A percentile compares a stretch with the other conserved stretches of the same genome.
These are phyloP conservation scores for Gentiana dahurica DNA, from an alignment of 257 asterid species.

Conservation along the genomic window DNA sequence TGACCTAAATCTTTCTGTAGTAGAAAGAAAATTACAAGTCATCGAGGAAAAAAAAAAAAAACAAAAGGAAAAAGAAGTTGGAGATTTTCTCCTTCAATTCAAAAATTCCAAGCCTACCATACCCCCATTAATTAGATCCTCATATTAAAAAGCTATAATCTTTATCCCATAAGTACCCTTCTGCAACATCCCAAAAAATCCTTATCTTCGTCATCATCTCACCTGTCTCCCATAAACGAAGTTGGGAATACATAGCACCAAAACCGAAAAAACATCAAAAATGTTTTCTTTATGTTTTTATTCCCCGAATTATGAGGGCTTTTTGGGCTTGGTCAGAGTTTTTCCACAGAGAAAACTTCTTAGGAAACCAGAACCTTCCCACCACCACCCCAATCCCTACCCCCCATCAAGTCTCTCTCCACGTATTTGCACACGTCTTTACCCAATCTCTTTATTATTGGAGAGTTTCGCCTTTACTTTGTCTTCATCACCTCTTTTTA, in stretches of 20 bases:
- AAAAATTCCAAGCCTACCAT: conserved; percentile 34
- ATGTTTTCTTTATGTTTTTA: conserved; percentile 22
- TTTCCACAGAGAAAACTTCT: conserved; percentile 58
- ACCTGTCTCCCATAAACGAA: conserved; percentile 26
- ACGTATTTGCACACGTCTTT: conserved; percentile 9
- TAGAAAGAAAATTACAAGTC: conserved; percentile 12
- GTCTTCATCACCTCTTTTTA: conserved; percentile 10
- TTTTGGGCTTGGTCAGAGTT: conserved; percentile 78
- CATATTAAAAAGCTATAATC: conserved; percentile 14
- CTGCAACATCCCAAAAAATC: conserved; percentile 60
- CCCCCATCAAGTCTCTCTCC: conserved; percentile 20
- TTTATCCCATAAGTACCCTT: conserved; percentile 65
- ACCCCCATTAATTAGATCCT: conserved; percentile 11
- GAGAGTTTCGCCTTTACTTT: conserved; percentile 15
- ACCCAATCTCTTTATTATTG: conserved; percentile 10
- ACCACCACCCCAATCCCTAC: conserved; percentile 1
- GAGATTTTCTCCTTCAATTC: conserved; percentile 15
- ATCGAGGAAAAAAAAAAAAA: conserved; percentile 1
- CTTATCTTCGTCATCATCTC: conserved; percentile 18
- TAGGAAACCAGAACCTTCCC: conserved; percentile 56
- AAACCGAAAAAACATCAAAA: conserved; percentile 9
- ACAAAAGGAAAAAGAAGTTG: conserved; percentile 7
- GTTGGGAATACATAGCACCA: too few relatives aligned
- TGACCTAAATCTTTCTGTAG: conserved; percentile 21
- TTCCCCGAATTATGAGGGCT: conserved; percentile 50